These are phyloP conservation scores for Jaapia argillacea DNA, from an alignment of 768 basidiomycete genomes.

Conservation along the genomic window DNA sequence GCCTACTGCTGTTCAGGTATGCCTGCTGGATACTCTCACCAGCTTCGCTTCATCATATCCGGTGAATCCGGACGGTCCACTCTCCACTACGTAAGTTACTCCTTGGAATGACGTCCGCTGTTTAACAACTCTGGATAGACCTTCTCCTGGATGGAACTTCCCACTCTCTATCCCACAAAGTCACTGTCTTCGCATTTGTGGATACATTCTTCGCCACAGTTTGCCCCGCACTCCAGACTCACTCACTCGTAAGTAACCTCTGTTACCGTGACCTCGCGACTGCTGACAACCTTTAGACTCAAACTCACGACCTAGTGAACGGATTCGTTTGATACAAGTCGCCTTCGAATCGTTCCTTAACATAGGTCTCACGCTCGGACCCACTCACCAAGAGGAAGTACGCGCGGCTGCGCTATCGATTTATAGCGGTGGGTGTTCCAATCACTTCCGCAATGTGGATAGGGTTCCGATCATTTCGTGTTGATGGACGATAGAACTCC, in stretches of 20 bases:
- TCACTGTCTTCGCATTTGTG: conserved; percentile 78
- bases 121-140: too few relatives aligned
- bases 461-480: too few relatives aligned
- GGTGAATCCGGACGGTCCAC: conserved; percentile 21
- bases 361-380: conserved; percentile 47
- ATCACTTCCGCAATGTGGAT: not conserved
- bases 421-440: conserved; percentile 50
- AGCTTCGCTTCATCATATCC: conserved; percentile 36
- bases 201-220: conserved; percentile 67
- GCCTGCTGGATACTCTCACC: conserved; percentile 61
- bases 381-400: conserved; percentile 59
- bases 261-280: conserved; percentile 6
- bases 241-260: conserved; percentile 34
- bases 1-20: conserved; percentile 55
- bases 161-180: conserved; percentile 13
- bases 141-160: not conserved
- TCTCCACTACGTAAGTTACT: conserved; percentile 7
- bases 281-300: conserved; percentile 29
- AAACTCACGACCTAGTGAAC: conserved; percentile 32
- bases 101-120: not conserved
- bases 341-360: conserved; percentile 53
- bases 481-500: conserved; percentile 53
- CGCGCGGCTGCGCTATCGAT: conserved; percentile 71
- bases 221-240: conserved; percentile 46
- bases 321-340: conserved; percentile 52